Conservation (phyloP, 2,329 filamentous ascomycete species). For the Trichoderma polysporum region DNA sequence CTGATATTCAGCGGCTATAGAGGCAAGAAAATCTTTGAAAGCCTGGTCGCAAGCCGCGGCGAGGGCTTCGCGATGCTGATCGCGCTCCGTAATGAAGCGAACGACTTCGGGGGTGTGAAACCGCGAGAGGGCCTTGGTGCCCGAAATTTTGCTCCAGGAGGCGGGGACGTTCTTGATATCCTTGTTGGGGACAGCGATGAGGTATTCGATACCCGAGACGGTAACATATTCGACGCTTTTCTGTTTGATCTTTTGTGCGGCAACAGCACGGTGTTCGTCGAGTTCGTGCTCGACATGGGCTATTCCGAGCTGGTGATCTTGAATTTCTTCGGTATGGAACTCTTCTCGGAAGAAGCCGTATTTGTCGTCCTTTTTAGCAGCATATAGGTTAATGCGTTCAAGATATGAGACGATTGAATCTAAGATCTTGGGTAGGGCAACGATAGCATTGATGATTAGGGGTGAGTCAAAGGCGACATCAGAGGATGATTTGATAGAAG, state of each 20-base stretch:
- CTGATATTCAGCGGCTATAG: slow-evolving; percentile 83
- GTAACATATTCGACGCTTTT: slow-evolving; percentile 74
- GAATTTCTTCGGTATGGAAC: slow-evolving; percentile 85
- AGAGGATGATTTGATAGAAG: slow-evolving; percentile 60
- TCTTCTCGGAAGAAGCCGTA: slow-evolving; percentile 89
- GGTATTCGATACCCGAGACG: slow-evolving; percentile 86
- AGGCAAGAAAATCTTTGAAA: slow-evolving; percentile 68
- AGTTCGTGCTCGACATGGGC: slow-evolving; percentile 89
- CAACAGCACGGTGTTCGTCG: slow-evolving; percentile 69
- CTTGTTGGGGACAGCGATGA: slow-evolving; percentile 85
- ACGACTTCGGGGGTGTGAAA: slow-evolving; percentile 95
- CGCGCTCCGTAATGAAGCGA: slow-evolving; percentile 77
- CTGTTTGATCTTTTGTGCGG: slow-evolving; percentile 70
- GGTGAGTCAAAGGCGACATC: slow-evolving; percentile 71
- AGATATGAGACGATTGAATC: slow-evolving; percentile 72
- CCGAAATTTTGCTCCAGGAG: slow-evolving; percentile 91
- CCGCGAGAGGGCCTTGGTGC: slow-evolving; percentile 86
- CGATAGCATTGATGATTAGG: slow-evolving; percentile 69
- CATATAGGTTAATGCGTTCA: slow-evolving; percentile 79
- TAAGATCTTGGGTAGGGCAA: slow-evolving; percentile 72
- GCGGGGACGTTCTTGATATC: slow-evolving; percentile 86
- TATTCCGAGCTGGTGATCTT: slow-evolving; percentile 85
- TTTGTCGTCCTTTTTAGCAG: slow-evolving; percentile 85
- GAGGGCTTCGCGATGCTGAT: slow-evolving; percentile 91
- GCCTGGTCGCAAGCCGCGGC: slow-evolving; percentile 87